Base-by-base conservation (phyloP, 345 rosid genomes). In the Brassica carinata region DNA sequence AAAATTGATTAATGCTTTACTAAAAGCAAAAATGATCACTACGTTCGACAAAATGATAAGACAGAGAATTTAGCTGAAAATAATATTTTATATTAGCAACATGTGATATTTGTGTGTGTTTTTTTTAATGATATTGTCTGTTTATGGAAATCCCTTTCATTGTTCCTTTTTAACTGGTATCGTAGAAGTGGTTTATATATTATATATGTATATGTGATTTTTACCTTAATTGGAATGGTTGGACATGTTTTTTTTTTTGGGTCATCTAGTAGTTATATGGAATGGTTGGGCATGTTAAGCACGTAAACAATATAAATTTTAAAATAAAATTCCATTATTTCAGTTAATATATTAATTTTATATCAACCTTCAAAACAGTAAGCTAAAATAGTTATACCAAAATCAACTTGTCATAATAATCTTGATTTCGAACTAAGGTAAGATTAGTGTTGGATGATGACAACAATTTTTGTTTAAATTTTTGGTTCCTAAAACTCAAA, bases 11-110 rank as follows among this genome's bases (percentile, higher is more conserved):
- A 51, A n/a, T 51, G 15, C 55, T 45, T 45, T 45, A 3, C 13
- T 45, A 45, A 13, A 45, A 45, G 15, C 31, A 57, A n/a, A 31
- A 18, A 7, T 29, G 23, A 36, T 57, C 11, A 8, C 7, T 36
- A 29, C 43, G 2, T 76, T 76, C 72, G 43, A 76, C 61, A 40
- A 58, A 69, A 43, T 61, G 69, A 77, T 61, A 18, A 61, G 74
- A 77, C 74, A 69, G 74, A 40, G 15, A 77, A 38, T 8, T 40
- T 59, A 30, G 43, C 40, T 17, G 8, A 58, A 27, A 76, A 9
- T 38, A 55, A 53, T 66, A 75, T 66, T 75, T 66, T 33, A 33
- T 51, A 51, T 51, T 68, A 66, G 6, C 9, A 65, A 67, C 58
- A 15, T 76, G 19, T 67, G 33, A 51, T 51, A n/a, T 51, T 51